A percentile compares a stretch with the other conserved stretches of the same genome.
Evolutionary conservation across 345 rosid species (phyloP).

Genomic region (Brassica incana): DNA sequence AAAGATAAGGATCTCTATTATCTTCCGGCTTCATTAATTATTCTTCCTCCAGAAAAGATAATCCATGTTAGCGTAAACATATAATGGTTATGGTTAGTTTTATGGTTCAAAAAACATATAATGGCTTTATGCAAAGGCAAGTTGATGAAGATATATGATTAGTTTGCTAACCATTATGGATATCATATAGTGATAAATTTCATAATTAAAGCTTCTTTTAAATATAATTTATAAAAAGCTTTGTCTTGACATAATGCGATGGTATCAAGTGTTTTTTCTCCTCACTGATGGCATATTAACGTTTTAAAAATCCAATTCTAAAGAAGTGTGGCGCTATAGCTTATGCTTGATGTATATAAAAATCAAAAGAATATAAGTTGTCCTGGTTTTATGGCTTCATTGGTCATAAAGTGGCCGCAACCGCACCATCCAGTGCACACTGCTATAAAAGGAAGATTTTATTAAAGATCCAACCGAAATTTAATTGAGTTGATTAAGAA

Average conservation of each 20-base stretch:
- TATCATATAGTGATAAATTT: constrained; percentile 25
- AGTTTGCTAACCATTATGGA: constrained; percentile 25
- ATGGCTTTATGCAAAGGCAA: constrained; percentile 20
- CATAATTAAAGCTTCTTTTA: constrained; percentile 28
- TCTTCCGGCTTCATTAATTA: no score
- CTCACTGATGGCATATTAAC: constrained; percentile 27
- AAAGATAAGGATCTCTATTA: no score
- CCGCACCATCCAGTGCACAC: constrained; percentile 37
- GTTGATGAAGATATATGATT: constrained; percentile 32
- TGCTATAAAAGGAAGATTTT: constrained; percentile 6
- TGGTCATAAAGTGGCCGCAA: constrained; percentile 41
- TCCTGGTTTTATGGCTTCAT: constrained; percentile 40
- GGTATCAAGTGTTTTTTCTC: constrained; percentile 27
- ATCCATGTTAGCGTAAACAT: no score
- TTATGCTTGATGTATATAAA: constrained; percentile 26
- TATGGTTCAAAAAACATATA: neutral
- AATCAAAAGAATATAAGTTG: constrained; percentile 41
- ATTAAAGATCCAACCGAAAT: constrained; percentile 17
- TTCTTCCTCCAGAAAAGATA: no score
- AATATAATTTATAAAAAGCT: constrained; percentile 18
- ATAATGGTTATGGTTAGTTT: no score
- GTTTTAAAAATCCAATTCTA: constrained; percentile 14
- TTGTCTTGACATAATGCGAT: constrained; percentile 28
- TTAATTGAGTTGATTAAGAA: constrained; percentile 20
- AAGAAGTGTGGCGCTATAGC: constrained; percentile 1